Evolutionary conservation across 2,329 filamentous ascomycete genomes (phyloP), one percentile per base, ranked within the genome.

Genomic region (Clathrospora elynae): DNA sequence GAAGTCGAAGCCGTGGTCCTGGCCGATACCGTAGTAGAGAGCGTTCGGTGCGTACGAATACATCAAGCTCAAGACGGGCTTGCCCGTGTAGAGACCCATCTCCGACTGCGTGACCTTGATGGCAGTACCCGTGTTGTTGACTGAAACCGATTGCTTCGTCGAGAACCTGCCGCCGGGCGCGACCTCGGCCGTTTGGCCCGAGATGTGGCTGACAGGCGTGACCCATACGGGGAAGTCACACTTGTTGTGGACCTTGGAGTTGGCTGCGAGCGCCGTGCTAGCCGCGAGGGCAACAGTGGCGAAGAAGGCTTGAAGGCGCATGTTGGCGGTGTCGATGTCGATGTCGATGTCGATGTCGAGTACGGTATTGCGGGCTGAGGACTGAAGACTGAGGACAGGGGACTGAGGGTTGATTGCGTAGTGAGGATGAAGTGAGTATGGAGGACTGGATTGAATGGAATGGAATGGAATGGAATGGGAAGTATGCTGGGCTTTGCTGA

Each of bases 21-120:
- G 47, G 20, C 53, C 55, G 16, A 66, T 20, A 19, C 56, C 57
- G 34, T 66, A 65, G 36, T 63, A 66, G 4, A 59, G 35, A 11
- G 35, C 24, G 7, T 35, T 35, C 19, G 45, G 35, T 7, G 35
- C 45, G 39, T 53, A 58, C 9, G 53, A 58, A 48, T 66, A 66
- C 7, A 35, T 48, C 22, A 64, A 44, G 17, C 46, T 47, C 28
- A 67, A 51, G 5, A 57, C 50, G 4, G 61, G 57, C 18, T 44
- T 30, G 30, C 22, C 29, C 3, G 33, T 40, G 39, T 49, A 54
- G 24, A 62, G 43, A 9, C 47, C 57, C 6, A 34, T 24, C 6
- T 42, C 40, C 3, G 32, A 29, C 3, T 30, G 41, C 14, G 53
- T 55, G 30, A 67, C 36, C 35, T 64, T 59, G 43, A 67, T 51